These are phyloP conservation scores for Penicillium cosmopolitanum DNA, from an alignment of 495 filamentous ascomycete genomes.

Conservation along the genomic window DNA sequence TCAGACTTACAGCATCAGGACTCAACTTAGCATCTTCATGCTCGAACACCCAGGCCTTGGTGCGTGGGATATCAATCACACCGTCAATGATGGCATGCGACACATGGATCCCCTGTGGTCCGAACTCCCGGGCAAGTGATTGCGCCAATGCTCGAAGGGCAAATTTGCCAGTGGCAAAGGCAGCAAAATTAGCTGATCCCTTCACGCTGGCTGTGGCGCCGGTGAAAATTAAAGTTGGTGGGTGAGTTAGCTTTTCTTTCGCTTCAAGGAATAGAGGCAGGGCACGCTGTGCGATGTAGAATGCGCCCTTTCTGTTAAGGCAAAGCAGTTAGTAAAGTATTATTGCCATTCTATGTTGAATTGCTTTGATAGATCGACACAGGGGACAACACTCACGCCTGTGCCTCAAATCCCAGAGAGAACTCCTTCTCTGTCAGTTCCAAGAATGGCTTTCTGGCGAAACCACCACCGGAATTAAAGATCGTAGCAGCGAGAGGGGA, in stretches of 20 bases:
- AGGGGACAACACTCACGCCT: slow-evolving; percentile 55
- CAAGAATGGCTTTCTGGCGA: slow-evolving; percentile 78
- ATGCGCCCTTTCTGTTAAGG: slow-evolving; percentile 65
- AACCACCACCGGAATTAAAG: slow-evolving; percentile 77
- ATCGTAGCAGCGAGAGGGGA: slow-evolving; percentile 71
- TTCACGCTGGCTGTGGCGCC: slow-evolving; percentile 81
- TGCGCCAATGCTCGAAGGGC: slow-evolving; percentile 78
- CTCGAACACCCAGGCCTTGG: slow-evolving; percentile 62
- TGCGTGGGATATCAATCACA: slow-evolving; percentile 81
- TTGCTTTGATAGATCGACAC: not conserved
- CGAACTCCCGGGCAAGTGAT: slow-evolving; percentile 84
- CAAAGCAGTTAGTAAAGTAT: too few species aligned
- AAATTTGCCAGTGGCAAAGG: slow-evolving; percentile 81
- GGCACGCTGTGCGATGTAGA: slow-evolving; percentile 73
- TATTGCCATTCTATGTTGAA: too few species aligned
- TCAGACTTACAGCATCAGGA: slow-evolving; percentile 72
- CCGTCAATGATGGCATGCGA: slow-evolving; percentile 86
- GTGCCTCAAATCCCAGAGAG: slow-evolving; percentile 54
- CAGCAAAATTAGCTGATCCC: slow-evolving; percentile 68
- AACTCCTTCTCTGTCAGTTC: slow-evolving; percentile 72
- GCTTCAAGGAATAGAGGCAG: slow-evolving; percentile 72
- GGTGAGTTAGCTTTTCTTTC: slow-evolving; percentile 54
- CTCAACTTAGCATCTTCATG: slow-evolving; percentile 73
- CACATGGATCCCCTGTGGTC: slow-evolving; percentile 86
- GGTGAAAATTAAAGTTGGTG: slow-evolving; percentile 84